These are phyloP conservation scores for Phaffia rhodozyma DNA, from an alignment of 1,284 basidiomycete genomes.

Conservation along the genomic window DNA sequence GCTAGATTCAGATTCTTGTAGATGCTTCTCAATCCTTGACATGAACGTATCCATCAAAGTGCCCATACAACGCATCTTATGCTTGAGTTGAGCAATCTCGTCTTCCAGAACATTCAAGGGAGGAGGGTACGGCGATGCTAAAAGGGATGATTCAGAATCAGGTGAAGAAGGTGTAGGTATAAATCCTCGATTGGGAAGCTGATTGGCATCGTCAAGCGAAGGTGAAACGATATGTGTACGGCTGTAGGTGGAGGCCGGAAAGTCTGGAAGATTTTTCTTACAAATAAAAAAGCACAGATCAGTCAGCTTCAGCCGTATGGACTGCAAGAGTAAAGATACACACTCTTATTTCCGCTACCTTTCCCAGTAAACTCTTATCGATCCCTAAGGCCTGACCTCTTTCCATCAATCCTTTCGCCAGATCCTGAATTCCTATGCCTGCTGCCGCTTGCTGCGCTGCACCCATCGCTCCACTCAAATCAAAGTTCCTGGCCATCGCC, in stretches of 20 bases:
- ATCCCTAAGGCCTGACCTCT: constrained; percentile 35
- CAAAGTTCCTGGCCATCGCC: neutral
- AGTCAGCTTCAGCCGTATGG: neutral
- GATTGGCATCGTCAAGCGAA: too few relatives aligned
- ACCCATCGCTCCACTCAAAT: neutral
- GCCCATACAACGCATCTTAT: too few relatives aligned
- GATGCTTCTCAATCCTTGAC: too few relatives aligned
- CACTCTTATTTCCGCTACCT: constrained; percentile 32
- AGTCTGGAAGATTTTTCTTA: constrained; percentile 70
- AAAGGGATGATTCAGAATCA: too few relatives aligned
- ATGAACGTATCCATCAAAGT: too few relatives aligned
- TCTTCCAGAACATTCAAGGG: too few relatives aligned
- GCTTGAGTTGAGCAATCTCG: too few relatives aligned
- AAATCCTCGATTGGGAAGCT: too few relatives aligned
- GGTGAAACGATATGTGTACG: too few relatives aligned
- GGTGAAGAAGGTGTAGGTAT: too few relatives aligned
- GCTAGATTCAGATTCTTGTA: too few relatives aligned
- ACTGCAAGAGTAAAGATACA: neutral
- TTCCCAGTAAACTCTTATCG: constrained; percentile 34
- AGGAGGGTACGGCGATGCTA: too few relatives aligned
- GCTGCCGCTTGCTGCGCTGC: constrained; percentile 18
- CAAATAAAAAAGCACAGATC: neutral
- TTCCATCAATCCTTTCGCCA: constrained; percentile 34
- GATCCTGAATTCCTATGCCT: constrained; percentile 25
- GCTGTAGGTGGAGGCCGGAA: constrained; percentile 35